These are phyloP conservation scores for Alternaria panax DNA, from an alignment of 2,329 filamentous ascomycete species.

Conservation along the genomic window DNA sequence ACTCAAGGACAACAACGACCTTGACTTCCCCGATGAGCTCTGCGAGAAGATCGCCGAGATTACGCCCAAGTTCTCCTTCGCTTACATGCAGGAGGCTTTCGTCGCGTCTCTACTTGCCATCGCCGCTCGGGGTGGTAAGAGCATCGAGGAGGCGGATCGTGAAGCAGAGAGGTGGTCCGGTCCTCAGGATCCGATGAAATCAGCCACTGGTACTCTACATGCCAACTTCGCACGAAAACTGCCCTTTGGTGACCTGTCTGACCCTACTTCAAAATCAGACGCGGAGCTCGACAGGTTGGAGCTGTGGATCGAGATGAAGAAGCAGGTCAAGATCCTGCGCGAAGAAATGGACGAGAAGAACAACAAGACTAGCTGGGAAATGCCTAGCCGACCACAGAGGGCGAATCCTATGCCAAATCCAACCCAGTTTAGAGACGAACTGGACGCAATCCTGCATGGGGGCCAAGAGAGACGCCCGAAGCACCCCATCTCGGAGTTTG, in stretches of 20 bases:
- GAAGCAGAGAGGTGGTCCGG: slow-evolving; percentile 35
- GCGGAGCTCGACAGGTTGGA: slow-evolving; percentile 48
- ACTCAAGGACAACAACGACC: slow-evolving; percentile 44
- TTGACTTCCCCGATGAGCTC: slow-evolving; percentile 53
- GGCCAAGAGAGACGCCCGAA: slow-evolving; percentile 7
- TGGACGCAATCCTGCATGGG: slow-evolving; percentile 33
- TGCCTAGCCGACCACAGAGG: slow-evolving; percentile 7
- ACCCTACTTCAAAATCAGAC: not conserved
- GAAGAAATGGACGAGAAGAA: slow-evolving; percentile 50
- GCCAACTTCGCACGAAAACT: slow-evolving; percentile 11
- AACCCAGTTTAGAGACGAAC: slow-evolving; percentile 28
- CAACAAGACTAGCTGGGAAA: not conserved
- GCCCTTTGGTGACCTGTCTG: not conserved
- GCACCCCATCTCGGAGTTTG: slow-evolving; percentile 8
- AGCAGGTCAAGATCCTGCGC: slow-evolving; percentile 52
- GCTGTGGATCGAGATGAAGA: slow-evolving; percentile 53
- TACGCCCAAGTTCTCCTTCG: slow-evolving; percentile 55
- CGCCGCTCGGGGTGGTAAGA: slow-evolving; percentile 33
- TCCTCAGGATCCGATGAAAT: slow-evolving; percentile 35
- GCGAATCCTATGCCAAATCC: not conserved
- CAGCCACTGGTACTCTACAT: slow-evolving; percentile 13
- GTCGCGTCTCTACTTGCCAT: slow-evolving; percentile 51
- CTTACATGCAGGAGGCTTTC: slow-evolving; percentile 57
- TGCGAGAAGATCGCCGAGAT: slow-evolving; percentile 52
- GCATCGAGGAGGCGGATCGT: slow-evolving; percentile 9